Evolutionary conservation across 148 eudicot genomes (phyloP).

Genomic region (Silene latifolia): DNA sequence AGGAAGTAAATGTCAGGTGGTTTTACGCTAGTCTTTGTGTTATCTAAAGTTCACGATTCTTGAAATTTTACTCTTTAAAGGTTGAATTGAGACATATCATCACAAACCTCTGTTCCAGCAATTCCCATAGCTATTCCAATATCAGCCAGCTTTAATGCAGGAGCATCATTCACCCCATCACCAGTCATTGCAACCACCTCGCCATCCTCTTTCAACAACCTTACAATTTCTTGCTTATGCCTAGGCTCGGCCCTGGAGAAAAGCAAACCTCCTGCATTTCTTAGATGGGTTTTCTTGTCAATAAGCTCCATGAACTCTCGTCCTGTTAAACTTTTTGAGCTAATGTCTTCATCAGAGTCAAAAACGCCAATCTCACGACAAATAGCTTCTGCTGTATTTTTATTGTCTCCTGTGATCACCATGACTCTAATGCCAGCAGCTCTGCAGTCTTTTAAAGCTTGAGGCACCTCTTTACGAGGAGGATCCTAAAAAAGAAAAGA

Average conservation of each 20-base stretch:
- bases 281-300: conserved; percentile 44
- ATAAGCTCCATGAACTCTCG: conserved; percentile 50
- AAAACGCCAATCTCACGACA: conserved; percentile 60
- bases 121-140: conserved; percentile 84
- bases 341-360: conserved; percentile 44
- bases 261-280: conserved; percentile 50
- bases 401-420: conserved; percentile 64
- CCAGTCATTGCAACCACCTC: conserved; percentile 88
- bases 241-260: conserved; percentile 80
- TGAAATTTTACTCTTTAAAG: background rate
- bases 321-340: conserved; percentile 49
- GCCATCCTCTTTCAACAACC: conserved; percentile 65
- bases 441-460: conserved; percentile 60
- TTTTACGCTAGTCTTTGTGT: background rate
- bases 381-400: conserved; percentile 62
- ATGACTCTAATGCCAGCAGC: conserved; percentile 64
- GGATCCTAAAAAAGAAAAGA: conserved; percentile 39
- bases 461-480: conserved; percentile 57
- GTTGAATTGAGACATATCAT: background rate
- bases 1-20: background rate
- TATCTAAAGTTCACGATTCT: background rate
- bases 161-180: conserved; percentile 80
- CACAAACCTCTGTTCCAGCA: conserved; percentile 69
- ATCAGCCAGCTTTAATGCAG: conserved; percentile 71
- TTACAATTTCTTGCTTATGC: conserved; percentile 75